Base-by-base conservation (phyloP, 768 basidiomycete genomes). In the Leccinum ochraceum region DNA sequence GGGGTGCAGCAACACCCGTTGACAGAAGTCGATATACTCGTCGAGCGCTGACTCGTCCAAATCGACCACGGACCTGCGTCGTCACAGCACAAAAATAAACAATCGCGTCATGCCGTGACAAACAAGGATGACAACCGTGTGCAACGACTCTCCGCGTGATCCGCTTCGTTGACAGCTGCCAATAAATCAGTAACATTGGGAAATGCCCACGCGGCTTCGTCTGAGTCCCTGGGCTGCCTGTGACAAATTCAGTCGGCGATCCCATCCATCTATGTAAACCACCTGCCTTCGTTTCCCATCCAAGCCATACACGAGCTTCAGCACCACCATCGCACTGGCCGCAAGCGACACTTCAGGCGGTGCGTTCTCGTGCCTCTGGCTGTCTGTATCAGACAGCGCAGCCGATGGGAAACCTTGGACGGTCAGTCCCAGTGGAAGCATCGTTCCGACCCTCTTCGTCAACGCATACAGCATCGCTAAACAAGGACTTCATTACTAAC, bases 271-370 rank as follows among this genome's bases (percentile, higher is more conserved):
- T 52, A 61, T 52, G 57, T 54, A 58, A 48, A 0, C 9, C 36
- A 63, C 76, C 60, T 69, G 86, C 90, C 90, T 83, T 56, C 67
- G 58, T 63, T 76, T 77, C 30, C 86, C 91, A 70, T 95, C 93
- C 30, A 95, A 69, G 1, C 94, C 95, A 67, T 95, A 95, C 26
- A 87, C 82, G 80, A 96, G 80, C 76, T 95, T 95, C 66, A 95
- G 78, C 37, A 87, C 86, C 11, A 93, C 80, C 13, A 94, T 79
- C 53, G 83, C 81, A 14, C 78, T 78, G 2, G 83, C 85, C 49
- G 84, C 70, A 24, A 92, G 75, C 3, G 82, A 81, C 53, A 88
- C 76, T 69, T 95, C 93, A 10, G 87, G 81, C 6, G 90, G 85
- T 30, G 82, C 80, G 63, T 82, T 86, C 71, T 92, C 90, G 57